A percentile compares a stretch with the other conserved stretches of the same genome.
Evolutionary conservation across 441 rosid genomes (phyloP).

Genomic region (California macrophylla): DNA sequence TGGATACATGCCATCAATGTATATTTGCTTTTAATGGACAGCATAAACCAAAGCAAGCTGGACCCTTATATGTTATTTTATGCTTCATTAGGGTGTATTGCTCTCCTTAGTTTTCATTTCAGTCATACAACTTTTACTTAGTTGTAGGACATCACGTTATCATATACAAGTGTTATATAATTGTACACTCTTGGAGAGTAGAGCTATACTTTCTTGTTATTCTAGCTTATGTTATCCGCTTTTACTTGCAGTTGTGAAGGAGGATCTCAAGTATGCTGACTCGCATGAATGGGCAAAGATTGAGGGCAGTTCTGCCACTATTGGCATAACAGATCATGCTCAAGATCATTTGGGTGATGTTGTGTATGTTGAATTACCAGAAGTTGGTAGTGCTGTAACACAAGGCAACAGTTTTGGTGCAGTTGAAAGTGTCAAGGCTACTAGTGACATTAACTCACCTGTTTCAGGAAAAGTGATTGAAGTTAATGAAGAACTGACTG

Average conservation of each 20-base stretch:
- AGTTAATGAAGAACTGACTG: slow-evolving; percentile 51
- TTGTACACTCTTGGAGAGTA: neutral
- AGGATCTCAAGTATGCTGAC: slow-evolving; percentile 58
- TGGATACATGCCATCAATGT: too few species aligned
- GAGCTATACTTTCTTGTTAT: neutral
- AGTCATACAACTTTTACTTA: neutral
- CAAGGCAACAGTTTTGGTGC: slow-evolving; percentile 82
- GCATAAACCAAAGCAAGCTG: neutral
- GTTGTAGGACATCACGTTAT: neutral
- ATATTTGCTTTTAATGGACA: neutral
- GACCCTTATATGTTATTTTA: neutral
- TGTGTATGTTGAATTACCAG: slow-evolving; percentile 86
- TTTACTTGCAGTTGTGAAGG: slow-evolving; percentile 50
- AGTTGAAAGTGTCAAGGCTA: slow-evolving; percentile 94
- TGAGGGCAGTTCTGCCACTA: slow-evolving; percentile 53
- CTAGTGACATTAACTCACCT: slow-evolving; percentile 80
- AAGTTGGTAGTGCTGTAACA: slow-evolving; percentile 44
- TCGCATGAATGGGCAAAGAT: slow-evolving; percentile 91
- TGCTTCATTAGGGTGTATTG: neutral
- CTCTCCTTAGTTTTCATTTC: neutral
- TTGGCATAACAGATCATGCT: slow-evolving; percentile 92
- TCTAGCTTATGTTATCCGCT: slow-evolving; percentile 2
- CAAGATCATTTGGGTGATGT: slow-evolving; percentile 94
- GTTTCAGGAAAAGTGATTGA: slow-evolving; percentile 71
- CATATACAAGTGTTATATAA: neutral